phyloP scores from a whole-genome alignment of 1,139 yeast species.

The Yamadazyma sp. region DNA sequence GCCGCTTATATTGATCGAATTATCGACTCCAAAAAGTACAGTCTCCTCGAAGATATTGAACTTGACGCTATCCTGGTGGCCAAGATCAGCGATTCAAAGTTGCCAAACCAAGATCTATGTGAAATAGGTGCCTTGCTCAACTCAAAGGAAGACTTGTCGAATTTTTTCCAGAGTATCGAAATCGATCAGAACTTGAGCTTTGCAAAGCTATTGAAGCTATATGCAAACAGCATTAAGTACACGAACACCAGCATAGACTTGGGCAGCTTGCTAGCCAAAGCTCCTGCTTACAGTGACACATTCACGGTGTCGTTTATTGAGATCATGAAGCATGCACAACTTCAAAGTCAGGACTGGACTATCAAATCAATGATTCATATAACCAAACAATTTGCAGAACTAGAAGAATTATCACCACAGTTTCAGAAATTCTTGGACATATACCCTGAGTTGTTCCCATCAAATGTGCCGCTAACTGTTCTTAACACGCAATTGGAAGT shows the following conservation, averaged over 20 bases:
- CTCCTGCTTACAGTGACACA: slow-evolving; percentile 5
- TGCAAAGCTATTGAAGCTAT: neutral
- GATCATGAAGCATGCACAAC: slow-evolving; percentile 1
- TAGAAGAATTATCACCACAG: slow-evolving; percentile 27
- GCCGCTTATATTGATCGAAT: slow-evolving; percentile 6
- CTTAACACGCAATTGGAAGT: slow-evolving; percentile 72
- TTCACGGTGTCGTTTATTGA: slow-evolving; percentile 9
- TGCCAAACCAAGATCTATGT: slow-evolving; percentile 3
- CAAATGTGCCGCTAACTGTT: slow-evolving; percentile 48
- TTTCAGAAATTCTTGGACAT: slow-evolving; percentile 29
- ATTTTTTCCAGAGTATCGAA: slow-evolving; percentile 5
- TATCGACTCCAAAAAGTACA: slow-evolving; percentile 4
- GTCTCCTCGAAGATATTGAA: slow-evolving; percentile 9
- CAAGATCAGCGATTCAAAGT: neutral
- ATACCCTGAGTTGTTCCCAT: slow-evolving; percentile 17
- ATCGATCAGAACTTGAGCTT: slow-evolving; percentile 3
- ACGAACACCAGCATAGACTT: neutral
- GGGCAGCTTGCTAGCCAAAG: slow-evolving; percentile 3
- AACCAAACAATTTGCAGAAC: slow-evolving; percentile 65
- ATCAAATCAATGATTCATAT: slow-evolving; percentile 55
- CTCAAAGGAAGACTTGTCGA: slow-evolving; percentile 1
- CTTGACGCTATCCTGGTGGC: slow-evolving; percentile 2
- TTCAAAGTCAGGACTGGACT: slow-evolving; percentile 32
- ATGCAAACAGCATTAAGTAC: slow-evolving; percentile 5
- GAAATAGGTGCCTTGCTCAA: slow-evolving; percentile 7